Base-by-base conservation (phyloP, 108 stramenopile genomes). In the Nitzschia inconspicua region DNA sequence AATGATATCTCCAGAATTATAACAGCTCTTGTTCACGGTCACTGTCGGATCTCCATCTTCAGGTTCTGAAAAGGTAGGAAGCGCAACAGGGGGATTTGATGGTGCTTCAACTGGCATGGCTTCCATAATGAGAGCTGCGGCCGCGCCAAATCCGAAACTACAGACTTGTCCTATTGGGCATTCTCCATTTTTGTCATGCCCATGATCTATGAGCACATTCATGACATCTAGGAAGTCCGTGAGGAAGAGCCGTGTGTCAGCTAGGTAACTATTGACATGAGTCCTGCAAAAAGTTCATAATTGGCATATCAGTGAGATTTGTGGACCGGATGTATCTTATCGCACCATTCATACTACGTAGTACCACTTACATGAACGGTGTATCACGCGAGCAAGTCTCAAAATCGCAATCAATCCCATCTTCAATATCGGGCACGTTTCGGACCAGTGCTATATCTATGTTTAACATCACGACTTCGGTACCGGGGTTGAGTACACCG, bases 361-460 rank as follows among this genome's bases (percentile, higher is more conserved):
- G n/a, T n/a, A n/a, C n/a, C n/a, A n/a, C n/a, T n/a, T n/a, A n/a
- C 51, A 68, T 46, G 46, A 65, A 70, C 16, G 68, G 74, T 36
- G 63, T 57, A 25, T 65, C 24, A 4, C 22, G 30, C 18, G 26
- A n/a, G 35, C 66, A 58, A n/a, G 63, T 46, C 4, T 37, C 22
- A 37, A 65, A 65, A 40, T 42, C 31, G 36, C 74, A 70, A 10
- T 43, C 57, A 26, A 46, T 53, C 23, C 60, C 68, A 52, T 59
- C 30, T 11, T 39, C 52, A 30, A 43, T 46, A 19, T 59, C 57
- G 8, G 39, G 28, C 1, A 77, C 35, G 34, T 72, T 66, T 16
- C 76, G 50, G 24, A 61, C 76, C 36, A 77, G 51, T 3, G 71
- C 66, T 32, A 77, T 63, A 27, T 77, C 76, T 7, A 53, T 43